Percentiles rank a stretch among this genome's conserved stretches.
These are phyloP conservation scores for Cyclotella atomus DNA, from an alignment of 108 stramenopile species.

Conservation along the genomic window DNA sequence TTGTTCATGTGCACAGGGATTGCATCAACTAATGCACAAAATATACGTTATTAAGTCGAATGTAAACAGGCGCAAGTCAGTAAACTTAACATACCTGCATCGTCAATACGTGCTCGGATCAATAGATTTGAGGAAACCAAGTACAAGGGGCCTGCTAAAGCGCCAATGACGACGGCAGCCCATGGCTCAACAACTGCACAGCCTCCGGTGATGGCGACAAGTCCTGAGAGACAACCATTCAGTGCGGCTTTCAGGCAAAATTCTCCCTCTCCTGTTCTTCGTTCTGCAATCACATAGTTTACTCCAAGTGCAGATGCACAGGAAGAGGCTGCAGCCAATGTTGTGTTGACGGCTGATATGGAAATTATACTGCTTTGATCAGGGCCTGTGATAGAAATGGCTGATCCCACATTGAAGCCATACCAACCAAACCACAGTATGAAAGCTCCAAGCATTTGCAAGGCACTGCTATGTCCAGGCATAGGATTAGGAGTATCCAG, in stretches of 20 bases:
- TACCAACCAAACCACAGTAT: constrained; percentile 95
- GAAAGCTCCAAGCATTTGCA: constrained; percentile 74
- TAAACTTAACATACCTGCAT: constrained; percentile 84
- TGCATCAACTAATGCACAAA: too few relatives aligned
- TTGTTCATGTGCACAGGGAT: constrained; percentile 85
- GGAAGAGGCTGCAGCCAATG: constrained; percentile 76
- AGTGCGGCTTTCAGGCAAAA: constrained; percentile 64
- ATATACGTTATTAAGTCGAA: too few relatives aligned
- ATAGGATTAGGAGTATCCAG: constrained; percentile 62
- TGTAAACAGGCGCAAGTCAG: constrained; percentile 72
- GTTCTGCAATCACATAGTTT: constrained; percentile 55
- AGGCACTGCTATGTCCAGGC: constrained; percentile 73
- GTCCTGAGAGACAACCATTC: constrained; percentile 77
- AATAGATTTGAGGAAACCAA: constrained; percentile 59
- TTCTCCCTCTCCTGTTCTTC: constrained; percentile 61
- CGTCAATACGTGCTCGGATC: constrained; percentile 78
- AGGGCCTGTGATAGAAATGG: constrained; percentile 70
- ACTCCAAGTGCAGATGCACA: constrained; percentile 65
- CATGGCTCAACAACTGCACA: constrained; percentile 82
- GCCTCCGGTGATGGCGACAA: constrained; percentile 84
- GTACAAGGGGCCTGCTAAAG: constrained; percentile 84
- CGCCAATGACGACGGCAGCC: constrained; percentile 86
- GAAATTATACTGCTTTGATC: constrained; percentile 60
- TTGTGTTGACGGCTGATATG: constrained; percentile 90
- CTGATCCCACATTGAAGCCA: constrained; percentile 79